These are phyloP conservation scores for Colletotrichum orbiculare DNA, from an alignment of 2,329 filamentous ascomycete species.

Conservation along the genomic window DNA sequence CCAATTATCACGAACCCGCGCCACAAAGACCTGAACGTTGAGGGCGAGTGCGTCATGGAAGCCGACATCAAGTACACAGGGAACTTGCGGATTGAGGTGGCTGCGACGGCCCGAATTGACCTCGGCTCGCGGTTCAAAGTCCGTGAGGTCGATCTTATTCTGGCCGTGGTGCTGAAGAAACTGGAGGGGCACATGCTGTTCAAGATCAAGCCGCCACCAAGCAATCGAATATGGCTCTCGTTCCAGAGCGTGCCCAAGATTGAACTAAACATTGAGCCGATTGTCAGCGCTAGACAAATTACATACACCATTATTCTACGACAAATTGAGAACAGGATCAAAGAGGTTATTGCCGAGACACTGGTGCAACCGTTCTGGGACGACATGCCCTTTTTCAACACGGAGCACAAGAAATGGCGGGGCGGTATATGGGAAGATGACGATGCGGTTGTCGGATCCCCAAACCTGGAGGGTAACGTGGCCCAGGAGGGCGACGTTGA, in stretches of 20 bases:
- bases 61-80: constrained; percentile 90
- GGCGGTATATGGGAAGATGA: constrained; percentile 83
- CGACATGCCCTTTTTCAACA: constrained; percentile 90
- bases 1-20: constrained; percentile 91
- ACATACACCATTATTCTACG: constrained; percentile 92
- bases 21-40: constrained; percentile 88
- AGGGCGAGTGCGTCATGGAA: constrained; percentile 89
- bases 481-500: constrained; percentile 60
- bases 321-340: constrained; percentile 94
- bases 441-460: constrained; percentile 54
- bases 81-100: constrained; percentile 89
- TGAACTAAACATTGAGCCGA: constrained; percentile 93
- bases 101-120: constrained; percentile 92
- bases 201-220: constrained; percentile 93
- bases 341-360: constrained; percentile 93
- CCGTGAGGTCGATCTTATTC: constrained; percentile 86
- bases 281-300: constrained; percentile 94
- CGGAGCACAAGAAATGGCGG: constrained; percentile 79
- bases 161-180: constrained; percentile 86
- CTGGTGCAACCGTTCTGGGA: constrained; percentile 96
- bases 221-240: constrained; percentile 94
- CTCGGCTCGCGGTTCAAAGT: constrained; percentile 89
- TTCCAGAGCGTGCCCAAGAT: constrained; percentile 96
- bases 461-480: constrained; percentile 50
- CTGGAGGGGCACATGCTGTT: constrained; percentile 87